Evolutionary conservation across 2,329 filamentous ascomycete species (phyloP).

Genomic region (Colletotrichum sp.): DNA sequence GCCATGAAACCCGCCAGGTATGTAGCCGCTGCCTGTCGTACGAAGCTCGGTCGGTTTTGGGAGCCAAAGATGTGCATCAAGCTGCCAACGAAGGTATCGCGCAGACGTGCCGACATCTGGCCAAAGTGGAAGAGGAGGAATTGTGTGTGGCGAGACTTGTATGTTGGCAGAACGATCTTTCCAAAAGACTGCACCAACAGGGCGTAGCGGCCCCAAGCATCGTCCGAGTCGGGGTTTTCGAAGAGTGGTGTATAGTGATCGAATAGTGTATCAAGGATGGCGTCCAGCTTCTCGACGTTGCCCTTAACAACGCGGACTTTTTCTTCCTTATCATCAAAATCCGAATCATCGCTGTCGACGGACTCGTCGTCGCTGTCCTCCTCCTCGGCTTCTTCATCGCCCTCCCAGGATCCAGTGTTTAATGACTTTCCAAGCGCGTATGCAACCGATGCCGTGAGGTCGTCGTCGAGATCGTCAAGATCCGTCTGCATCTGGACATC

Average conservation of each 20-base stretch:
- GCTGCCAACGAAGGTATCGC: conserved; percentile 81
- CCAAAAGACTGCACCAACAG: conserved; percentile 85
- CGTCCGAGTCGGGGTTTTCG: conserved; percentile 67
- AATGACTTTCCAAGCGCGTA: conserved; percentile 49
- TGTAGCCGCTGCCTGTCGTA: conserved; percentile 76
- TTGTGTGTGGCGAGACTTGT: conserved; percentile 90
- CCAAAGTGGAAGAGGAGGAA: conserved; percentile 97
- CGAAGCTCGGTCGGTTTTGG: conserved; percentile 54
- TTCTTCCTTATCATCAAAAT: conserved; percentile 65
- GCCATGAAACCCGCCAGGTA: conserved; percentile 96
- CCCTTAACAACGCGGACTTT: conserved; percentile 75
- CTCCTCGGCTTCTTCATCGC: conserved; percentile 60
- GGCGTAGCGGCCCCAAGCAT: conserved; percentile 75
- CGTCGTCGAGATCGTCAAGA: conserved; percentile 90
- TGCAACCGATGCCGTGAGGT: conserved; percentile 76
- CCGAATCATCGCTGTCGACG: conserved; percentile 70
- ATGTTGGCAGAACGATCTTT: conserved; percentile 86
- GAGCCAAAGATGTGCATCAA: conserved; percentile 63
- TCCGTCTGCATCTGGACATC: conserved; percentile 96
- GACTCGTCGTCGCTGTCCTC: conserved; percentile 75
- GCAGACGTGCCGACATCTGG: conserved; percentile 77
- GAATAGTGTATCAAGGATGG: conserved; percentile 87
- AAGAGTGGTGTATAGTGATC: conserved; percentile 79
- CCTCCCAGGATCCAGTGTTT: conserved; percentile 44
- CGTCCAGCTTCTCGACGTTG: conserved; percentile 90